Evolutionary conservation across 306 rosid genomes (phyloP), one percentile per base, ranked within the genome.

Genomic region (Rosa chinensis): DNA sequence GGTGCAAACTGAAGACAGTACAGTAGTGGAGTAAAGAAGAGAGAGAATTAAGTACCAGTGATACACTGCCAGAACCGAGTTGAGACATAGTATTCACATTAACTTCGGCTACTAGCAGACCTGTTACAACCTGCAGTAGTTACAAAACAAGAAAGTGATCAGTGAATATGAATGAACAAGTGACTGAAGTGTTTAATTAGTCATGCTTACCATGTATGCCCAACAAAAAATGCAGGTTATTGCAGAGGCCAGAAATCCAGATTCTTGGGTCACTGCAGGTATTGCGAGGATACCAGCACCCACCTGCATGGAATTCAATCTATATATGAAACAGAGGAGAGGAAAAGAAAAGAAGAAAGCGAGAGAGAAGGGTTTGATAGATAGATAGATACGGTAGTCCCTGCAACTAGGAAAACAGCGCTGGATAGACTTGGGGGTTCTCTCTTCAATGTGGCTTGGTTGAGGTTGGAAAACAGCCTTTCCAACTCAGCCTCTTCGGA

Each of bases 211-310:
- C 98, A 91, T 91, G 89, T 81, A 90, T 49, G 64, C 70, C 95
- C 96, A 94, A 74, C 90, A 84, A 77, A 87, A 9, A 71, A 87
- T 83, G 89, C 96, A 90, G 44, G 85, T 85, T 58, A 84, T 80
- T 35, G 94, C 86, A 21, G 94, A 90, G 75, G 98, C 96, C 76
- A 92, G 81, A 82, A 93, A 85, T 81, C 91, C 98, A 6, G 90
- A 61, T 86, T 92, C 94, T 90, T 89, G 96, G 28, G 98, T 90
- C 66, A 92, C 96, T 47, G 91, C 89, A 73, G 92, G 98, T 59
- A 92, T 82, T 79, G 96, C 96, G 79, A 92, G 96, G 81, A 92
- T 90, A 66, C 92, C 96, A 20, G 92, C 97, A 78, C 92, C 96
- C 72, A 92, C 90, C 97, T 90, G 81, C 8, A 80, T 13, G 23